Percentiles rank a stretch among this genome's conserved stretches.
These are phyloP conservation scores for Yarrowia sp. DNA, from an alignment of 805 yeast genomes.

Conservation along the genomic window DNA sequence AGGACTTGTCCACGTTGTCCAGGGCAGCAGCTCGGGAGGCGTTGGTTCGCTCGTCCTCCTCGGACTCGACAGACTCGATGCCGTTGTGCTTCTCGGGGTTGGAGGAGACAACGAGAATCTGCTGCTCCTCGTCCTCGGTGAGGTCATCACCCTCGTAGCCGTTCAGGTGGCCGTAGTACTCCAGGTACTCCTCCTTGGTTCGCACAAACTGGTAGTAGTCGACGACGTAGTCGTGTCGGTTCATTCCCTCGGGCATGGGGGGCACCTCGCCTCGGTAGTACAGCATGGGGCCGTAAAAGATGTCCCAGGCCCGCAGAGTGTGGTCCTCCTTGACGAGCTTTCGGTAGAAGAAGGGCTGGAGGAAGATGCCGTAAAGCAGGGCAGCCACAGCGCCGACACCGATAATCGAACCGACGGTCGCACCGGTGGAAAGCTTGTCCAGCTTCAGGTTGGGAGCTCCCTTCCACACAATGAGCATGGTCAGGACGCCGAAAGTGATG, in stretches of 20 bases:
- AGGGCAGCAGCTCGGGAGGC: constrained; percentile 22
- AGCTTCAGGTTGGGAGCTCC: constrained; percentile 75
- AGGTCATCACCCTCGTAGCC: constrained; percentile 40
- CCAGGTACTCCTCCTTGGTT: constrained; percentile 37
- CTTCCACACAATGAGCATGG: constrained; percentile 82
- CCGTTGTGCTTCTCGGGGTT: constrained; percentile 38
- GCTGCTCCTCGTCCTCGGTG: constrained; percentile 39
- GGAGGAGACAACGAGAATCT: constrained; percentile 31
- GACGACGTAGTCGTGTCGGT: constrained; percentile 53
- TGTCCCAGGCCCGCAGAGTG: constrained; percentile 66
- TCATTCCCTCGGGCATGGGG: constrained; percentile 65
- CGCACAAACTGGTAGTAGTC: constrained; percentile 61
- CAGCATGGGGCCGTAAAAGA: constrained; percentile 66
- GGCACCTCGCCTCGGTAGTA: constrained; percentile 66
- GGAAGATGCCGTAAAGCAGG: constrained; percentile 58
- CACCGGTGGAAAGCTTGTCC: constrained; percentile 59
- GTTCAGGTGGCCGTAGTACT: constrained; percentile 30
- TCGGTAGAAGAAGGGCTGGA: constrained; percentile 69
- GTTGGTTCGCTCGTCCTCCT: constrained; percentile 49
- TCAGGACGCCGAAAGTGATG: constrained; percentile 64
- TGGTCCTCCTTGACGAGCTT: constrained; percentile 67
- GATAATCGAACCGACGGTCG: constrained; percentile 64
- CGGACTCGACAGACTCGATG: constrained; percentile 40
- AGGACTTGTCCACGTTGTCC: constrained; percentile 40
- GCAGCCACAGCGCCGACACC: constrained; percentile 70